These are phyloP conservation scores for Hymenotorrendiella dingleyae DNA, from an alignment of 2,329 filamentous ascomycete species.

Conservation along the genomic window DNA sequence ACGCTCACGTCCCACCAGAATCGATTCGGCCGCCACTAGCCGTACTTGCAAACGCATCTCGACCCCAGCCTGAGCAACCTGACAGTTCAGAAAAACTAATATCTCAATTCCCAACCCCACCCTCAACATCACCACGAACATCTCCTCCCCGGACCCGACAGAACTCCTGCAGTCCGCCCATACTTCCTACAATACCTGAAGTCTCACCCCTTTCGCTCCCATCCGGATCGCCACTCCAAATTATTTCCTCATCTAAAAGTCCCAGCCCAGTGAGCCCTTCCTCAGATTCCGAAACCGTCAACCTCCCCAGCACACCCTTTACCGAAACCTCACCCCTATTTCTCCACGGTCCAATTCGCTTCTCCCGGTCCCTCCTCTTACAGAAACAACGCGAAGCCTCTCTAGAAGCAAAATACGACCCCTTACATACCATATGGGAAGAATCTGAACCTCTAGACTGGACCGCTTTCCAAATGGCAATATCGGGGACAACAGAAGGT, in stretches of 20 bases:
- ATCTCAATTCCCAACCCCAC: constrained; percentile 29
- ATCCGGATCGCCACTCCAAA: not conserved
- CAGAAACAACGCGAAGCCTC: not conserved
- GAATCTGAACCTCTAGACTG: constrained; percentile 51
- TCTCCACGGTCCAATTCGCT: constrained; percentile 49
- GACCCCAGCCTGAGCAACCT: not conserved
- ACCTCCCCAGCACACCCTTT: constrained; percentile 36
- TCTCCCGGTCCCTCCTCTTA: constrained; percentile 31
- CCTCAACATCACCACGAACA: constrained; percentile 18
- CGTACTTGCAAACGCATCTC: not conserved
- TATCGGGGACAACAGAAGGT: constrained; percentile 49
- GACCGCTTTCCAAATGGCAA: constrained; percentile 61
- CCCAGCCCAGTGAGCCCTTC: no score
- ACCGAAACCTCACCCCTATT: constrained; percentile 45
- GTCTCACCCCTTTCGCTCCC: constrained; percentile 21
- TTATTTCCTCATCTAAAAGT: constrained; percentile 2
- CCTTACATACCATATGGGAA: not conserved
- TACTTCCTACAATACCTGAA: constrained; percentile 40
- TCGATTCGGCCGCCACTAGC: constrained; percentile 3
- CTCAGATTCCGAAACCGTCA: constrained; percentile 31
- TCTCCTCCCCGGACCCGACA: not conserved
- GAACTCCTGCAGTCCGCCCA: constrained; percentile 15
- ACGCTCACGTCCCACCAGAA: not conserved
- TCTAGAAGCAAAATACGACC: not conserved
- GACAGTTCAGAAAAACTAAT: constrained; percentile 8